Conservation (phyloP, 169 alveolate genomes). For the Theileria annulata region DNA sequence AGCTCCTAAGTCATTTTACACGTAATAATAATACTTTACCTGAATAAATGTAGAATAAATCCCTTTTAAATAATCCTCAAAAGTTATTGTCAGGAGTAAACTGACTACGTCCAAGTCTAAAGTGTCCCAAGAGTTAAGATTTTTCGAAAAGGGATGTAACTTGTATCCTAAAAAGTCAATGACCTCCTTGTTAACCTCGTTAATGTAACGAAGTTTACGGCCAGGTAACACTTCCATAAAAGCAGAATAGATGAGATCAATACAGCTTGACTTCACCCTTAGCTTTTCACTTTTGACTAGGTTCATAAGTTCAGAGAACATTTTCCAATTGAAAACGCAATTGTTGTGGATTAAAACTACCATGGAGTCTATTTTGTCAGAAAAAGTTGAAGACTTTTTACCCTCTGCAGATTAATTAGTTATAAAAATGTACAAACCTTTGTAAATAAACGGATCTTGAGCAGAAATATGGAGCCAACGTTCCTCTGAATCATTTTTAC, state of each 20-base stretch:
- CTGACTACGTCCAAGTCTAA: constrained; percentile 30
- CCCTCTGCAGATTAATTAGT: constrained; percentile 14
- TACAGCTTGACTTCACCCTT: constrained; percentile 45
- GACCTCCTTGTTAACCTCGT: constrained; percentile 27
- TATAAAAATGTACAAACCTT: constrained; percentile 27
- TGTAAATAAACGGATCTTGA: constrained; percentile 45
- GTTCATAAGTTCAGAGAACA: constrained; percentile 23
- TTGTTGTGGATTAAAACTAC: constrained; percentile 50
- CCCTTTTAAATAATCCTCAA: constrained; percentile 64
- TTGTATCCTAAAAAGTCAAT: neutral
- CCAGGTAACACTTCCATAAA: constrained; percentile 57
- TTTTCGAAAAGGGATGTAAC: constrained; percentile 5
- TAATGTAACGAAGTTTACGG: constrained; percentile 47
- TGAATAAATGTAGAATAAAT: constrained; percentile 60
- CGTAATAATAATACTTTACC: constrained; percentile 13
- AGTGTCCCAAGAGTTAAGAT: constrained; percentile 30
- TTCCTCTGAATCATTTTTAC: constrained; percentile 45
- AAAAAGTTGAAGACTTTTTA: constrained; percentile 41
- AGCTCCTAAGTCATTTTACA: constrained; percentile 20
- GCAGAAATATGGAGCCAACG: constrained; percentile 58
- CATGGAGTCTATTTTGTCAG: constrained; percentile 58
- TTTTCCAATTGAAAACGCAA: constrained; percentile 50
- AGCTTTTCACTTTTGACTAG: constrained; percentile 33
- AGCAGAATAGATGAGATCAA: constrained; percentile 45
- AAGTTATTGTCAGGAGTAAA: constrained; percentile 42